phyloP scores from a whole-genome alignment of 441 rosid species.

The Breynia disticha region DNA sequence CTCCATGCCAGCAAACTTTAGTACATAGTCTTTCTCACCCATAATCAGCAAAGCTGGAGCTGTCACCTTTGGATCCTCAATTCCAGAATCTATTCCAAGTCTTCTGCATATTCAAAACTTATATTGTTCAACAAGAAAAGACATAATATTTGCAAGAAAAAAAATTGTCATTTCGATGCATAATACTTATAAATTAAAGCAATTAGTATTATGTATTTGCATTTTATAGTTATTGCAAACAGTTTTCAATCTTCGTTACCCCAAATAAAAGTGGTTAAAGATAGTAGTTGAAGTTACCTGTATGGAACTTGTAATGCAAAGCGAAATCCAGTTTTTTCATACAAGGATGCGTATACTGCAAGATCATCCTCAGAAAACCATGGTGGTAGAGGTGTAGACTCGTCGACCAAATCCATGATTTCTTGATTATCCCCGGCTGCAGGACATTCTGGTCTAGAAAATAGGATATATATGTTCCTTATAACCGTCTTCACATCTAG shows the following conservation, averaged over 20 bases:
- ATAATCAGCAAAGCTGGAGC: conserved; percentile 38
- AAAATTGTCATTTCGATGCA: too few relatives aligned
- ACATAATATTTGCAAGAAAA: too few relatives aligned
- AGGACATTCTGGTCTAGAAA: conserved; percentile 41
- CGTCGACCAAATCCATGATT: conserved; percentile 48
- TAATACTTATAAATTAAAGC: too few relatives aligned
- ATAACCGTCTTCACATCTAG: conserved; percentile 48
- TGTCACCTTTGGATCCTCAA: conserved; percentile 22
- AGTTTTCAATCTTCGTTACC: too few relatives aligned
- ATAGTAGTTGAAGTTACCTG: conserved; percentile 20
- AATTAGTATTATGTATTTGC: too few relatives aligned
- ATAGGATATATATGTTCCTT: conserved; percentile 36
- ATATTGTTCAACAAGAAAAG: not conserved
- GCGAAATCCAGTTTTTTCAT: conserved; percentile 43
- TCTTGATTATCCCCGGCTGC: conserved; percentile 42
- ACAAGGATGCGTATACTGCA: conserved; percentile 33
- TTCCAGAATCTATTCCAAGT: conserved; percentile 13
- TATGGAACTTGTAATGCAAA: conserved; percentile 53
- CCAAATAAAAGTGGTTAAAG: not conserved
- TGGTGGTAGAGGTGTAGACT: conserved; percentile 41
- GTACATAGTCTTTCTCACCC: conserved; percentile 42
- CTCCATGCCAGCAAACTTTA: conserved; percentile 38
- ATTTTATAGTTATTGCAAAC: too few relatives aligned
- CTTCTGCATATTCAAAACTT: conserved; percentile 17
- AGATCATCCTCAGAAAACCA: conserved; percentile 53